Conservation (phyloP, 208 protist genomes). For the Herpetomonas samuelpessoai region DNA sequence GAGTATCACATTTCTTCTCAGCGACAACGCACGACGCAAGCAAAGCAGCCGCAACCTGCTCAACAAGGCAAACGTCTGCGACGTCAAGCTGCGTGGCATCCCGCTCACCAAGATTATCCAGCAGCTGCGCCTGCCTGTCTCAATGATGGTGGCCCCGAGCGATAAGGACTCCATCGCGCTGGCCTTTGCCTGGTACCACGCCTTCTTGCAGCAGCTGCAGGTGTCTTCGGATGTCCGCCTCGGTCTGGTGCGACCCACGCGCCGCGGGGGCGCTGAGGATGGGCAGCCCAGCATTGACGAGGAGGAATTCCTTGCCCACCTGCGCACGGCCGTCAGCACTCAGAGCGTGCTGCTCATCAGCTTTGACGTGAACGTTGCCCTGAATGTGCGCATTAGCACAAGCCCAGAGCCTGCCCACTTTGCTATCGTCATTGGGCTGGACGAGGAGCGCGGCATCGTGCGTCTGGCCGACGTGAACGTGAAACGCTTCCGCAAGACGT, state of each 20-base stretch:
- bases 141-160: slow-evolving; percentile 71
- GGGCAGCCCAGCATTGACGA: slow-evolving; percentile 81
- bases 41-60: slow-evolving; percentile 58
- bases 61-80: slow-evolving; percentile 69
- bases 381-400: slow-evolving; percentile 74
- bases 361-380: slow-evolving; percentile 84
- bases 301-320: slow-evolving; percentile 73
- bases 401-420: slow-evolving; percentile 72
- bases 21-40: slow-evolving; percentile 51
- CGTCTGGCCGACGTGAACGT: slow-evolving; percentile 88
- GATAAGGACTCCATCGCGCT: slow-evolving; percentile 49
- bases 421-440: slow-evolving; percentile 85
- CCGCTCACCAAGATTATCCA: slow-evolving; percentile 84
- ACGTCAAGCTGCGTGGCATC: slow-evolving; percentile 85
- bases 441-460: slow-evolving; percentile 65
- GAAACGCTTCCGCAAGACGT: slow-evolving; percentile 88
- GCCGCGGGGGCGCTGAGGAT: slow-evolving; percentile 77
- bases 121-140: slow-evolving; percentile 75
- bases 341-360: slow-evolving; percentile 86
- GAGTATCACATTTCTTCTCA: slow-evolving; percentile 64
- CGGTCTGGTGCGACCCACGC: slow-evolving; percentile 55
- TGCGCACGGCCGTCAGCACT: slow-evolving; percentile 54
- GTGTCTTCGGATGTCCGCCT: slow-evolving; percentile 62
- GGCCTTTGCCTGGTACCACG: slow-evolving; percentile 73
- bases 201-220: slow-evolving; percentile 78